Conservation (phyloP, 441 rosid species). For the Bruguiera hainesii region DNA sequence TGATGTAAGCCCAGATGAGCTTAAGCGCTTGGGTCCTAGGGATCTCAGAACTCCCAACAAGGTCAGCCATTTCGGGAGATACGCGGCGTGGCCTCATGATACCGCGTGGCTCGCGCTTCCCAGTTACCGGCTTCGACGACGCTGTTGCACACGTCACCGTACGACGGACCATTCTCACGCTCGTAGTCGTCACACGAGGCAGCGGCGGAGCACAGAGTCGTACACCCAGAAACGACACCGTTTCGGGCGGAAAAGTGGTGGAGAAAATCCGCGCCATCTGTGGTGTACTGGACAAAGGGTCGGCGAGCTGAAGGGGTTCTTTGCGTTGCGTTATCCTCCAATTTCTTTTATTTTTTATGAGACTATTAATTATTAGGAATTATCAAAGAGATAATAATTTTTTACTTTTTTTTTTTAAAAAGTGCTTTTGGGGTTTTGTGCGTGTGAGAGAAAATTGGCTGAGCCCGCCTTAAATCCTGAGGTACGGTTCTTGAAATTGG, state of each 20-base stretch:
- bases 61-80: conserved; percentile 76
- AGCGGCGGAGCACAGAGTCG: conserved; percentile 11
- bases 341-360: not conserved
- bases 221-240: conserved; percentile 32
- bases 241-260: conserved; percentile 31
- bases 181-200: conserved; percentile 6
- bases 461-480: too few relatives aligned
- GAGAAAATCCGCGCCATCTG: conserved; percentile 48
- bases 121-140: conserved; percentile 40
- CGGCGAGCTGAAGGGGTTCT: too few relatives aligned
- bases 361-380: too few relatives aligned
- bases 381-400: too few relatives aligned
- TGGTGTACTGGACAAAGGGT: too few relatives aligned
- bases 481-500: too few relatives aligned
- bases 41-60: conserved; percentile 73
- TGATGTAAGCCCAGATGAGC: conserved; percentile 83
- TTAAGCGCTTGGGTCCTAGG: conserved; percentile 85
- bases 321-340: not conserved
- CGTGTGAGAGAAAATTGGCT: too few relatives aligned
- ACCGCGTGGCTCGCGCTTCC: conserved; percentile 66
- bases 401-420: too few relatives aligned
- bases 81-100: conserved; percentile 79
- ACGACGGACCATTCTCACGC: conserved; percentile 38
- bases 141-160: conserved; percentile 49
- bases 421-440: too few relatives aligned